Conservation (phyloP, 2,329 filamentous ascomycete species). For the Fusarium nelsonii region DNA sequence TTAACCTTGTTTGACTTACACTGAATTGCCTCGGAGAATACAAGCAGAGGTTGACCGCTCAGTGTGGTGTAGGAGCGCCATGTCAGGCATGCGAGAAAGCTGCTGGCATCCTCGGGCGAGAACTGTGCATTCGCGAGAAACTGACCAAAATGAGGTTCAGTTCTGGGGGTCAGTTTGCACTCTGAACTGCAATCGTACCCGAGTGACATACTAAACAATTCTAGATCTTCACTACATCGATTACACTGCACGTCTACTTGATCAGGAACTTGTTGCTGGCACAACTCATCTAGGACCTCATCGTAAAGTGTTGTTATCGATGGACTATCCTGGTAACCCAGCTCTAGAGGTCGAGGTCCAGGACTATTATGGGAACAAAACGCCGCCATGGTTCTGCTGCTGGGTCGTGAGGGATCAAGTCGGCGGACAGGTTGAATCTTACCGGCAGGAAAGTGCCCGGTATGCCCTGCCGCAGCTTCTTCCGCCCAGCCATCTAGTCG, state of each 20-base stretch:
- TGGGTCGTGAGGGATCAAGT: slow-evolving; percentile 48
- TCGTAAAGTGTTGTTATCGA: slow-evolving; percentile 44
- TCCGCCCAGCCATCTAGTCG: slow-evolving; percentile 37
- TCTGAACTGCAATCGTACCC: not conserved
- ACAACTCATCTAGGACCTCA: slow-evolving; percentile 48
- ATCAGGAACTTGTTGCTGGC: slow-evolving; percentile 48
- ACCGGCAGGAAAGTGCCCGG: slow-evolving; percentile 45
- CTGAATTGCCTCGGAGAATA: not conserved
- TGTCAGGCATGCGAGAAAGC: slow-evolving; percentile 45
- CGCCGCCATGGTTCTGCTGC: slow-evolving; percentile 47
- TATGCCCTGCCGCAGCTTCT: slow-evolving; percentile 47
- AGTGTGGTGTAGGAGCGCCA: slow-evolving; percentile 47
- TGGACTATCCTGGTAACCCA: slow-evolving; percentile 48
- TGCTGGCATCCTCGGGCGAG: slow-evolving; percentile 44
- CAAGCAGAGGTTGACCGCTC: slow-evolving; percentile 22
- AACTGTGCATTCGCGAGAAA: slow-evolving; percentile 47
- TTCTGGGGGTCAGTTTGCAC: slow-evolving; percentile 41
- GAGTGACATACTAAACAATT: not conserved
- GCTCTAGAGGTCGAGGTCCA: slow-evolving; percentile 44
- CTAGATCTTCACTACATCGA: slow-evolving; percentile 49
- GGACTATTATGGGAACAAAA: slow-evolving; percentile 43
- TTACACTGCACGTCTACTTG: slow-evolving; percentile 46
- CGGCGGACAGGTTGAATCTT: slow-evolving; percentile 46
- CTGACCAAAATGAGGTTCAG: slow-evolving; percentile 49
- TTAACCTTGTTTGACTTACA: slow-evolving; percentile 6